Percentiles rank a stretch among this genome's conserved stretches.
Evolutionary conservation across 352 stramenopile genomes (phyloP).

Genomic region (Peronosclerospora sorghi): DNA sequence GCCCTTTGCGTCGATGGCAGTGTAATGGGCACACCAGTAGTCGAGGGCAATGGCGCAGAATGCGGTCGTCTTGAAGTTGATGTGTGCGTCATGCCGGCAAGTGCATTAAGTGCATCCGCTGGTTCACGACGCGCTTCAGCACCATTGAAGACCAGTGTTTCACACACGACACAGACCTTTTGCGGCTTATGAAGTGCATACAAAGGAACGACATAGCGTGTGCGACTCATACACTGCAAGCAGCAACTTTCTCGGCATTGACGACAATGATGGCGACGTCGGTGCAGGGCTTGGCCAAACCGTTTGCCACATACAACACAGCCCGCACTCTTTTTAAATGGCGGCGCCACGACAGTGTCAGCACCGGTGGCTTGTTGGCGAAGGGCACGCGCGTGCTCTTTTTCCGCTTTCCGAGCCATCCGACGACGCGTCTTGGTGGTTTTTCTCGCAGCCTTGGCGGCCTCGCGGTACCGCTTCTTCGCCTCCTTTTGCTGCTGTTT

Average conservation of each 20-base stretch:
- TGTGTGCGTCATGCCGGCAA: slow-evolving; percentile 4
- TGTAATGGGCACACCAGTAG: slow-evolving; percentile 5
- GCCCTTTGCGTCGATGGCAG: slow-evolving; percentile 4
- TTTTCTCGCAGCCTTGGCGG: slow-evolving; percentile 17
- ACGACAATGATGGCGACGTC: slow-evolving; percentile 52
- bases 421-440: slow-evolving; percentile 12
- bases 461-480: slow-evolving; percentile 5
- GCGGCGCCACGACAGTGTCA: slow-evolving; percentile 1
- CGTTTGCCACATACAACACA: slow-evolving; percentile 32
- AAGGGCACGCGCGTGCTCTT: slow-evolving; percentile 6
- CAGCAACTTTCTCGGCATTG: slow-evolving; percentile 56
- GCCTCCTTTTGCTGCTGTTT: slow-evolving; percentile 12
- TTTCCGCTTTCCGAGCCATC: slow-evolving; percentile 12
- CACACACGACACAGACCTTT: slow-evolving; percentile 49
- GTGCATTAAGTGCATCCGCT: slow-evolving; percentile 5
- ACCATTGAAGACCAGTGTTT: slow-evolving; percentile 25
- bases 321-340: slow-evolving; percentile 22
- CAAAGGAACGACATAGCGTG: slow-evolving; percentile 22
- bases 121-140: slow-evolving; percentile 6
- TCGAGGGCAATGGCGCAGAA: slow-evolving; percentile 20
- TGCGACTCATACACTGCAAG: slow-evolving; percentile 32
- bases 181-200: slow-evolving; percentile 32
- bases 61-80: slow-evolving; percentile 11
- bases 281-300: slow-evolving; percentile 24
- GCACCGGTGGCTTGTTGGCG: not conserved